These are phyloP conservation scores for Ajuga chamaepitys DNA, from an alignment of 257 asterid genomes.

Conservation along the genomic window DNA sequence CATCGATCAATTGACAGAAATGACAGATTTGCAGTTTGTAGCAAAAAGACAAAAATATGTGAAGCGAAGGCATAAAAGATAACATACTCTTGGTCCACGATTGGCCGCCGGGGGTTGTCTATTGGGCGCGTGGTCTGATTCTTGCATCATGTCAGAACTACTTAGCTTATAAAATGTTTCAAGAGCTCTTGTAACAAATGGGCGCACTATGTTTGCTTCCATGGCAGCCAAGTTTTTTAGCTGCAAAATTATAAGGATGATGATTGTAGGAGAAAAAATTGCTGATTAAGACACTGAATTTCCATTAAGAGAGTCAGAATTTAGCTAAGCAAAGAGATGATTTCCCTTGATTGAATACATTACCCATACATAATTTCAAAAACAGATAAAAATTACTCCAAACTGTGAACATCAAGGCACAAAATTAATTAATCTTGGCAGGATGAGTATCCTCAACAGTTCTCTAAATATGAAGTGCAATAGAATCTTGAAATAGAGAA, in stretches of 20 bases:
- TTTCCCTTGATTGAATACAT: neutral
- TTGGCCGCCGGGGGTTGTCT: constrained; percentile 66
- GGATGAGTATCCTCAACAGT: neutral
- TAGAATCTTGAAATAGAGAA: neutral
- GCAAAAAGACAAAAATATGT: neutral
- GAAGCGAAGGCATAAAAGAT: neutral
- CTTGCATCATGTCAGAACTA: constrained; percentile 74
- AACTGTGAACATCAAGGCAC: neutral
- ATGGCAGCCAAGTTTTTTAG: constrained; percentile 85
- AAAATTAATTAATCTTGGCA: neutral
- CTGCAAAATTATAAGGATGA: constrained; percentile 38
- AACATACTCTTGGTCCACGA: constrained; percentile 78
- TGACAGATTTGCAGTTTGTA: neutral
- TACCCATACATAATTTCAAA: neutral
- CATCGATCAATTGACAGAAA: neutral
- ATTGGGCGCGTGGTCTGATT: constrained; percentile 40
- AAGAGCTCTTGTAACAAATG: constrained; percentile 80
- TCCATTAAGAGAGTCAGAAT: neutral
- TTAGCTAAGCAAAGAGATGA: constrained; percentile 1
- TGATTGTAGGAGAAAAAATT: neutral
- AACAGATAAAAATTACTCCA: neutral
- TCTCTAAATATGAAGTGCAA: neutral
- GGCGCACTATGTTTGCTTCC: constrained; percentile 95
- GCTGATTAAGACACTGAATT: neutral
- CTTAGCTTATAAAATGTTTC: constrained; percentile 65